Conservation (phyloP, 177 flowering plant species). For the Vitis hybrid region DNA sequence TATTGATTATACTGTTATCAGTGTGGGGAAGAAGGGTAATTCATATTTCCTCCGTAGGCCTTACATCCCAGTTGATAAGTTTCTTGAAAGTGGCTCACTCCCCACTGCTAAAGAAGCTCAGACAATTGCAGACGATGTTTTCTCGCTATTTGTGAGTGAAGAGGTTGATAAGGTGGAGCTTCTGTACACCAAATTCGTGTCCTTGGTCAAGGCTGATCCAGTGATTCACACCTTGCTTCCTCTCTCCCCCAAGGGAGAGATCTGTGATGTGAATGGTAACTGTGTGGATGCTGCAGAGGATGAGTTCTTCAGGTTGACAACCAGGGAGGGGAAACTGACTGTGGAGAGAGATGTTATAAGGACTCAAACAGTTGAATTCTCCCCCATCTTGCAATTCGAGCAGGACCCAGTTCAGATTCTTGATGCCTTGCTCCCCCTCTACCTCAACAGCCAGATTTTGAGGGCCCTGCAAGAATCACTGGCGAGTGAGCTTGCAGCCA, state of each 20-base stretch:
- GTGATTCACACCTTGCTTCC: constrained; percentile 83
- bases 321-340: constrained; percentile 77
- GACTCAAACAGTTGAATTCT: constrained; percentile 39
- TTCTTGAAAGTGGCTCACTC: constrained; percentile 49
- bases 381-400: constrained; percentile 73
- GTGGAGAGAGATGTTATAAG: constrained; percentile 63
- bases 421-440: constrained; percentile 81
- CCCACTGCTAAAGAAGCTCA: constrained; percentile 90
- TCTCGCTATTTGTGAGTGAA: constrained; percentile 70
- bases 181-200: constrained; percentile 82
- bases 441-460: constrained; percentile 79
- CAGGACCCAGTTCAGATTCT: constrained; percentile 93
- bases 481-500: constrained; percentile 88
- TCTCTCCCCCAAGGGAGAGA: constrained; percentile 71
- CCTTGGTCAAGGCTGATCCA: constrained; percentile 76
- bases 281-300: constrained; percentile 83
- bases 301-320: constrained; percentile 80
- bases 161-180: constrained; percentile 92
- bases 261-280: constrained; percentile 66
- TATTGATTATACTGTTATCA: constrained; percentile 51
- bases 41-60: constrained; percentile 57
- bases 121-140: constrained; percentile 79
- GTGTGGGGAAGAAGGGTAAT: constrained; percentile 85
- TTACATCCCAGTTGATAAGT: constrained; percentile 62
- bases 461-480: constrained; percentile 85